These are phyloP conservation scores for Zizania latifolia DNA, from an alignment of 176 grass and related monocot genomes.

Conservation along the genomic window DNA sequence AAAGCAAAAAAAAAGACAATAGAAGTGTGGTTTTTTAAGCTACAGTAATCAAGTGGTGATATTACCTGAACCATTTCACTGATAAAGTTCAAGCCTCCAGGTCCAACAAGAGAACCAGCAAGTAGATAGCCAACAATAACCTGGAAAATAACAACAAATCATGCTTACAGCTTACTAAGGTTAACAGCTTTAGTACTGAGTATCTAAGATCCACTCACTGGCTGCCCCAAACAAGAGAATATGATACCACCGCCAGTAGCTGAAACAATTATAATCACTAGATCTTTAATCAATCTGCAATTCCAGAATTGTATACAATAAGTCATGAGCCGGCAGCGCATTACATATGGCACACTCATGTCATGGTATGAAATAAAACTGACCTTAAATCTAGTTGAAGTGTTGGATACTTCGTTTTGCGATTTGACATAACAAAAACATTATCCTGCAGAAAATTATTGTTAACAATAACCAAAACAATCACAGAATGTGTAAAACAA, in stretches of 20 bases:
- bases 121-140: constrained; percentile 99
- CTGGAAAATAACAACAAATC: constrained; percentile 42
- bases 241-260: constrained; percentile 83
- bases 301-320: neutral
- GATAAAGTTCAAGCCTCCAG: constrained; percentile 86
- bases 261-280: constrained; percentile 93
- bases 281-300: constrained; percentile 99
- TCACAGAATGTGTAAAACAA: neutral
- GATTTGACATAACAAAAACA: constrained; percentile 99
- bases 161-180: constrained; percentile 12
- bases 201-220: constrained; percentile 55
- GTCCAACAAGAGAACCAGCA: constrained; percentile 90
- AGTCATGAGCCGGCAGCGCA: neutral
- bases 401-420: constrained; percentile 92
- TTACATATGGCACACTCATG: constrained; percentile 19
- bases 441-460: constrained; percentile 59
- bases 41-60: neutral
- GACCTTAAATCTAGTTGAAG: constrained; percentile 95
- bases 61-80: constrained; percentile 96
- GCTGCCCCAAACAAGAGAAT: constrained; percentile 88
- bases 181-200: neutral
- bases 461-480: neutral
- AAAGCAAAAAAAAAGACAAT: neutral
- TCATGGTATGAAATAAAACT: constrained; percentile 18
- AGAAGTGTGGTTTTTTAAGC: neutral